phyloP scores from a whole-genome alignment of 2,329 filamentous ascomycete species.

The Bipolaris cookei region DNA sequence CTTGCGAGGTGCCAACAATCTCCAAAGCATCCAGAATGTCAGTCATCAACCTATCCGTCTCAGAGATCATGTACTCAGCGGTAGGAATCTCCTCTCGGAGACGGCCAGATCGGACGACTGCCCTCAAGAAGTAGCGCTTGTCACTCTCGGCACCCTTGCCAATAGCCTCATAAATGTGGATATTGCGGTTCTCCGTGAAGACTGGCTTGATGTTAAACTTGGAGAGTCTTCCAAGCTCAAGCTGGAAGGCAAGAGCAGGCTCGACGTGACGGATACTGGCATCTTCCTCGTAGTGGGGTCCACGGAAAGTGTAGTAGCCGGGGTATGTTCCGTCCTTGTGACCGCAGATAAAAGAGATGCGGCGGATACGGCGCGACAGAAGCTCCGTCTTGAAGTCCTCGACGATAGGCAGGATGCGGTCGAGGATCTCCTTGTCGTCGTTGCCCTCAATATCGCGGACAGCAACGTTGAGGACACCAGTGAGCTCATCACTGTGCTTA shows the following conservation, averaged over 20 bases:
- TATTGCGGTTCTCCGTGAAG: conserved; percentile 98
- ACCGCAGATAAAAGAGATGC: conserved; percentile 94
- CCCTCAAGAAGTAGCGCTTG: conserved; percentile 98
- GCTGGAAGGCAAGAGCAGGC: conserved; percentile 96
- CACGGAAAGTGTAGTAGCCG: conserved; percentile 98
- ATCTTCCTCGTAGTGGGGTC: conserved; percentile 86
- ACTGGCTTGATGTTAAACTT: conserved; percentile 99
- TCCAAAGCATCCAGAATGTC: conserved; percentile 97
- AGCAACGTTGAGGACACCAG: conserved; percentile 90
- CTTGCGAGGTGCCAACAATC: conserved; percentile 99
- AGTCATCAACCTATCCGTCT: conserved; percentile 94
- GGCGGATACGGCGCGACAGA: conserved; percentile 78
- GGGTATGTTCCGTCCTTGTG: conserved; percentile 93
- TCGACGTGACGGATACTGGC: conserved; percentile 96
- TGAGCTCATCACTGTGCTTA: conserved; percentile 76
- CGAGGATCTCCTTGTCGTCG: conserved; percentile 80
- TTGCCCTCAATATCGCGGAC: conserved; percentile 85
- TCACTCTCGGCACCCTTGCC: conserved; percentile 95
- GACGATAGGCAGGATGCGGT: conserved; percentile 76
- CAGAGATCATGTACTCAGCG: conserved; percentile 97
- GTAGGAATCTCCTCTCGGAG: conserved; percentile 97
- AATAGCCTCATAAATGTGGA: conserved; percentile 96
- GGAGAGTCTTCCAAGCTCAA: conserved; percentile 88
- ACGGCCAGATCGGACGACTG: conserved; percentile 90
- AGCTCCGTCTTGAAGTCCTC: conserved; percentile 85